Percentiles rank a stretch among this genome's conserved stretches.
Conservation (phyloP, 371 early-diverging fungal species). For the Catenaria anguillulae region DNA sequence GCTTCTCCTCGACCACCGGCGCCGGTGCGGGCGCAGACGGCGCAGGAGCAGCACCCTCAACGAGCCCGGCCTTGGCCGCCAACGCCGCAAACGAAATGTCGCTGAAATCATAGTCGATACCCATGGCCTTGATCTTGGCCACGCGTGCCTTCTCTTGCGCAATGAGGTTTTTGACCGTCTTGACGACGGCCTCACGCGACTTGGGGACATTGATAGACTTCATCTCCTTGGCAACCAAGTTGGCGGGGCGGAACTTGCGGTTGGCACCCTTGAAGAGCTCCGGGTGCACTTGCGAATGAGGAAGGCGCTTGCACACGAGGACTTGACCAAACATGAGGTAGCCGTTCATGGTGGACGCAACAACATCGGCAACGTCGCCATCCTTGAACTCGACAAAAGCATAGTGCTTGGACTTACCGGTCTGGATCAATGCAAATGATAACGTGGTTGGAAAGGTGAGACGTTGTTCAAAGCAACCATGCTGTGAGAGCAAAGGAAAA, state of each 20-base stretch:
- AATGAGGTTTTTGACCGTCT: conserved; percentile 23
- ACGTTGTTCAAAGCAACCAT: conserved; percentile 1
- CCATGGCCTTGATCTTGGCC: conserved; percentile 37
- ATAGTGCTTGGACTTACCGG: conserved; percentile 79
- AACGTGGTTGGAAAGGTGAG: too few species aligned
- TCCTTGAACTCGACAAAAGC: conserved; percentile 79
- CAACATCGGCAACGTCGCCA: conserved; percentile 69
- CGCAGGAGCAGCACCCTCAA: too few species aligned
- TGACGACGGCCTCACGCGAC: neutral
- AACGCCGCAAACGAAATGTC: neutral
- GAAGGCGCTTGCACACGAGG: conserved; percentile 61
- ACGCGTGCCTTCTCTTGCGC: conserved; percentile 36
- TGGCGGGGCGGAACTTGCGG: conserved; percentile 39
- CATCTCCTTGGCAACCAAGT: conserved; percentile 33
- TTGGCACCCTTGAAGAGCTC: conserved; percentile 49
- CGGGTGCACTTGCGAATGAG: conserved; percentile 49
- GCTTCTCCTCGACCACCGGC: neutral
- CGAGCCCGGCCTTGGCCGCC: neutral
- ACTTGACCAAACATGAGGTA: conserved; percentile 69
- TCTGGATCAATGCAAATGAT: too few species aligned
- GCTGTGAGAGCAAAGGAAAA: too few species aligned
- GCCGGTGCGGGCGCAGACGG: neutral
- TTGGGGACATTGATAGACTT: conserved; percentile 36
- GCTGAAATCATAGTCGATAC: conserved; percentile 61
- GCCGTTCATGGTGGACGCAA: conserved; percentile 90